Evolutionary conservation across 805 yeast genomes (phyloP).

Genomic region (Lachancea mirantina): DNA sequence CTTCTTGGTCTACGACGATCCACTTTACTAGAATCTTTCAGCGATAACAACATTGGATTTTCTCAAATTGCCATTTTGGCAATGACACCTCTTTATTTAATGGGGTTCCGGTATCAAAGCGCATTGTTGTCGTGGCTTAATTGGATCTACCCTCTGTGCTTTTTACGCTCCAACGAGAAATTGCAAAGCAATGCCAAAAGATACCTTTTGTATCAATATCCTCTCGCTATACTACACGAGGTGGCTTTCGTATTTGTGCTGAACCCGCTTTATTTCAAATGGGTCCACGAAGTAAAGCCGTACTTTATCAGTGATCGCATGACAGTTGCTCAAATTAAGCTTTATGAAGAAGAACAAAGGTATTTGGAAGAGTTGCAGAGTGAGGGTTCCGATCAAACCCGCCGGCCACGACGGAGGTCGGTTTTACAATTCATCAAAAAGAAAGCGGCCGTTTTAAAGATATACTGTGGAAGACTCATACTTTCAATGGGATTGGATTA

Average conservation of each 20-base stretch:
- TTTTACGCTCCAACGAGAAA: constrained; percentile 6
- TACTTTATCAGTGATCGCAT: constrained; percentile 7
- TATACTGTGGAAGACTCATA: too few relatives aligned
- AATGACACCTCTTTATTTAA: constrained; percentile 5
- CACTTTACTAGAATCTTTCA: constrained; percentile 5
- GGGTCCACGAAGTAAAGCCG: constrained; percentile 9
- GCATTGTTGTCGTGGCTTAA: constrained; percentile 5
- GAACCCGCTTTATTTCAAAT: constrained; percentile 8
- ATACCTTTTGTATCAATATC: constrained; percentile 6
- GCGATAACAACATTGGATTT: constrained; percentile 4
- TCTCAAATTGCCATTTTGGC: constrained; percentile 4
- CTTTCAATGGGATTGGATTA: constrained; percentile 6
- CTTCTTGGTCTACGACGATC: constrained; percentile 4
- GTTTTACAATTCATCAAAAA: constrained; percentile 1
- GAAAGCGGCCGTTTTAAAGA: too few relatives aligned
- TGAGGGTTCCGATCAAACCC: neutral
- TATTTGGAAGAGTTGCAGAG: constrained; percentile 2
- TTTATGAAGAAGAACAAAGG: constrained; percentile 7
- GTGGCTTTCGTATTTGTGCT: constrained; percentile 1
- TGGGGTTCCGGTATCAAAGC: constrained; percentile 6
- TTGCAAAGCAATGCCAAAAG: constrained; percentile 4
- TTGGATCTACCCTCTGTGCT: constrained; percentile 5
- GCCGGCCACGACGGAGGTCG: neutral
- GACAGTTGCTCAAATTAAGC: constrained; percentile 5
- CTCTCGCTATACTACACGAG: constrained; percentile 5